Evolutionary conservation across 805 yeast species (phyloP), one percentile per base, ranked within the genome.

Genomic region (Starmera pachycereana): DNA sequence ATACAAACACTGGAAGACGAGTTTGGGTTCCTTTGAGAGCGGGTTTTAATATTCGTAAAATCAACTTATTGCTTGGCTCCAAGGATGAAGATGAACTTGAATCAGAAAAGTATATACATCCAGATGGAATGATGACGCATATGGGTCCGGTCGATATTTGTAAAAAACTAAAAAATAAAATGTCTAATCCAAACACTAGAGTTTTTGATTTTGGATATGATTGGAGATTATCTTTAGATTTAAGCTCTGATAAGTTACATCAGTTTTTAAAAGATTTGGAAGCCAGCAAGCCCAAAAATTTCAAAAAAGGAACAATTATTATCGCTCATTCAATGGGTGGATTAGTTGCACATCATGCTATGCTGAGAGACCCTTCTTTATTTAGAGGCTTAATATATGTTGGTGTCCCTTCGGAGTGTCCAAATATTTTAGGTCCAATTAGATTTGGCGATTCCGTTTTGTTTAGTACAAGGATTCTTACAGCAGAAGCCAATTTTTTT

Each of bases 281-380:
- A 16, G 37, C 51, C n/a, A 66, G 72, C 36, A 56, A 65, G 10
- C 51, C 59, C 22, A 50, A 53, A 41, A 51, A 72, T 72, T 22
- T 8, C 0, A 76, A 75, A 13, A 71, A 72, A 44, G 87, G 84
- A 11, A 71, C 79, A 0, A 61, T 81, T 22, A 76, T 89, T 1
- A 75, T 89, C 39, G 92, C 92, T 0, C 97, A 89, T 57, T 87
- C 96, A 0, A 88, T 89, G 96, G 97, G 97, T 39, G 97, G 97
- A 0, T 55, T 89, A 29, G 71, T 89, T 7, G 77, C 95, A 0
- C 96, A 87, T 54, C 79, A 81, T 41, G 86, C 82, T 0, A 64
- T 89, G 68, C 82, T 81, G 40, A 63, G 64, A 38, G 71, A 76
- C 43, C 88, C 95, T 0, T 61, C 71, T 12, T 57, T 87, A 34